Percentiles rank a stretch among this genome's conserved stretches.
Conservation (phyloP, 768 basidiomycete genomes). For the Saitozyma podzolica region DNA sequence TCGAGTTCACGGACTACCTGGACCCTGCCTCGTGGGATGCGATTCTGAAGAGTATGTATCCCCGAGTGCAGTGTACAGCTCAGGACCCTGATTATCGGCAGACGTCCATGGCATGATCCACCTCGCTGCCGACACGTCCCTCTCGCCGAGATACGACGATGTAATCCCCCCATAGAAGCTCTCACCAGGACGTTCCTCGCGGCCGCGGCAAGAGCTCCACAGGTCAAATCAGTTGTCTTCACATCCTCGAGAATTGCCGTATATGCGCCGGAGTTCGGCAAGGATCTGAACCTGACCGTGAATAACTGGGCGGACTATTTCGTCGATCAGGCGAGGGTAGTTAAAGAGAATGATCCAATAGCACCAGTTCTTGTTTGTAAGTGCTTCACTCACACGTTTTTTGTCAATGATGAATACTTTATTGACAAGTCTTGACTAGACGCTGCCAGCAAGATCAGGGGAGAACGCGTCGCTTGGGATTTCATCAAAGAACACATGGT, state of each 20-base stretch:
- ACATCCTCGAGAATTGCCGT: background rate
- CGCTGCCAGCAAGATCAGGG: background rate
- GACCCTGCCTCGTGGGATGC: background rate
- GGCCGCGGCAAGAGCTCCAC: background rate
- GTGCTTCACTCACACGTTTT: no score
- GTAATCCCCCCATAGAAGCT: background rate
- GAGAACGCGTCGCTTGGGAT: slow-evolving; percentile 1
- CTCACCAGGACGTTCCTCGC: slow-evolving; percentile 1
- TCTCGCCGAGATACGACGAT: background rate
- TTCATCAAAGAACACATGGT: background rate
- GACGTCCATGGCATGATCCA: background rate
- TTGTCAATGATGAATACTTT: background rate
- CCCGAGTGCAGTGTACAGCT: background rate
- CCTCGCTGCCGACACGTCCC: background rate
- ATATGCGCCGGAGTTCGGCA: background rate
- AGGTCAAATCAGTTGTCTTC: no score
- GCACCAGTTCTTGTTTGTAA: no score
- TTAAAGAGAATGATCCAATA: background rate
- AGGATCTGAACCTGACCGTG: background rate
- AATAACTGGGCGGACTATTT: background rate
- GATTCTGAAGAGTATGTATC: background rate
- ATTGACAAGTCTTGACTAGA: background rate
- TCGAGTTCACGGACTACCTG: background rate
- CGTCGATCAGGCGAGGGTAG: background rate
- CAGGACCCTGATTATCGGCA: background rate